Conservation (phyloP, 768 basidiomycete genomes). For the Xerocomus spinulosus region DNA sequence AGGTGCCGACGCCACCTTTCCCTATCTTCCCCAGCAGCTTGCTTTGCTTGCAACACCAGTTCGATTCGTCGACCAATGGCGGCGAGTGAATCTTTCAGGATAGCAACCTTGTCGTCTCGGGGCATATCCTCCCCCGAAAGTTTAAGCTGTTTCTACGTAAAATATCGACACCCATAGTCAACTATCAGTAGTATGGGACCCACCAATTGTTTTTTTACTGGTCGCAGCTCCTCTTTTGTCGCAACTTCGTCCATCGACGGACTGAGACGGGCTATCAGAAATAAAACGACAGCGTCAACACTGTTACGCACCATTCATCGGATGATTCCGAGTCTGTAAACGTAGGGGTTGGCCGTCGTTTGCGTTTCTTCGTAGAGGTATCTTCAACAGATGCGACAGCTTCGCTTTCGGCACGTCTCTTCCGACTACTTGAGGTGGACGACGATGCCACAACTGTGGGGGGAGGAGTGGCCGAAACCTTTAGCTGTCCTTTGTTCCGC, state of each 20-base stretch:
- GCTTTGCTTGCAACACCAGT: conserved; percentile 68
- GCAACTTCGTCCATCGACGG: conserved; percentile 92
- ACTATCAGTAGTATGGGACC: conserved; percentile 24
- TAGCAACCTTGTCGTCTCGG: conserved; percentile 92
- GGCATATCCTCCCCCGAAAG: conserved; percentile 89
- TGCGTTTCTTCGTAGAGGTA: conserved; percentile 63
- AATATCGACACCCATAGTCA: conserved; percentile 3
- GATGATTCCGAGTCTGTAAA: conserved; percentile 94
- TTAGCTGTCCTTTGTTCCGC: conserved; percentile 63
- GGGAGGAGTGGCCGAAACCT: conserved; percentile 71
- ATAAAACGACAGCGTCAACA: background rate
- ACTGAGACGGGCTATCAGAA: conserved; percentile 36
- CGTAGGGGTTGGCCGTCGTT: conserved; percentile 92
- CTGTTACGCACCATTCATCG: conserved; percentile 74
- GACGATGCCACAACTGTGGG: conserved; percentile 67
- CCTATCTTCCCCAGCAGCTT: conserved; percentile 73
- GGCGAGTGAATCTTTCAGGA: conserved; percentile 91
- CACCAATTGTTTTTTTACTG: conserved; percentile 94
- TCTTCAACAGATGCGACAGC: conserved; percentile 80
- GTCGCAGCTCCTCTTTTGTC: conserved; percentile 92
- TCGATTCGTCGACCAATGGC: conserved; percentile 94
- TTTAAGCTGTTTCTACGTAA: conserved; percentile 87
- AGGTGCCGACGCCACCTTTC: conserved; percentile 89
- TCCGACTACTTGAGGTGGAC: conserved; percentile 53
- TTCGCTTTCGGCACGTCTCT: conserved; percentile 81